Conservation (phyloP, 495 filamentous ascomycete species). For the Mytilinidion resinicola region DNA sequence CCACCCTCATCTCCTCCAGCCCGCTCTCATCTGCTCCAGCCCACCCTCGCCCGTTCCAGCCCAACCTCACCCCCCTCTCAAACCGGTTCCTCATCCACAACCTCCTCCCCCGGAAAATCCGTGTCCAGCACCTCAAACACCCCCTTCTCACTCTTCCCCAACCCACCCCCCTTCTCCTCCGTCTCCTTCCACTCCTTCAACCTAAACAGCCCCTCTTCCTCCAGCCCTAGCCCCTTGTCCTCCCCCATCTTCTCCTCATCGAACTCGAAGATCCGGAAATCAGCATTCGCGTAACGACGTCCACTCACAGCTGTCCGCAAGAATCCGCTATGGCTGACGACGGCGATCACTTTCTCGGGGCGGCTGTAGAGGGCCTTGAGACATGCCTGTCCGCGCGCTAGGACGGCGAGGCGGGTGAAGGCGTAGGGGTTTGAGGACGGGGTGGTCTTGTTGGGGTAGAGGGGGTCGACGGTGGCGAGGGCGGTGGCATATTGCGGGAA, state of each 20-base stretch:
- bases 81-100: no score
- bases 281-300: slow-evolving; percentile 50
- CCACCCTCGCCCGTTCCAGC: no score
- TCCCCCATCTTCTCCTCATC: slow-evolving; percentile 31
- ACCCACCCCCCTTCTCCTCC: slow-evolving; percentile 31
- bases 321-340: slow-evolving; percentile 56
- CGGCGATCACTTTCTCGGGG: slow-evolving; percentile 55
- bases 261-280: slow-evolving; percentile 58
- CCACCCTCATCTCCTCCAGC: no score
- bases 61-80: no score
- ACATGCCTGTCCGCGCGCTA: slow-evolving; percentile 43
- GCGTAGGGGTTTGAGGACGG: slow-evolving; percentile 36
- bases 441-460: slow-evolving; percentile 52
- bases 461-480: slow-evolving; percentile 46
- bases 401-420: slow-evolving; percentile 43
- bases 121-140: slow-evolving; percentile 1
- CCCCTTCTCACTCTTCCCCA: slow-evolving; percentile 30
- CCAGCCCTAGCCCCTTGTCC: slow-evolving; percentile 5
- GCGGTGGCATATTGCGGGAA: slow-evolving; percentile 45
- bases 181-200: slow-evolving; percentile 31
- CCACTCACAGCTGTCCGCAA: slow-evolving; percentile 43
- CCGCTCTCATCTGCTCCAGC: no score
- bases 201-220: slow-evolving; percentile 13
- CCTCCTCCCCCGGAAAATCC: slow-evolving; percentile 26
- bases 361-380: slow-evolving; percentile 45